Evolutionary conservation across 2,329 filamentous ascomycete genomes (phyloP), one percentile per base, ranked within the genome.

Genomic region (Sporothrix euskadiensis): DNA sequence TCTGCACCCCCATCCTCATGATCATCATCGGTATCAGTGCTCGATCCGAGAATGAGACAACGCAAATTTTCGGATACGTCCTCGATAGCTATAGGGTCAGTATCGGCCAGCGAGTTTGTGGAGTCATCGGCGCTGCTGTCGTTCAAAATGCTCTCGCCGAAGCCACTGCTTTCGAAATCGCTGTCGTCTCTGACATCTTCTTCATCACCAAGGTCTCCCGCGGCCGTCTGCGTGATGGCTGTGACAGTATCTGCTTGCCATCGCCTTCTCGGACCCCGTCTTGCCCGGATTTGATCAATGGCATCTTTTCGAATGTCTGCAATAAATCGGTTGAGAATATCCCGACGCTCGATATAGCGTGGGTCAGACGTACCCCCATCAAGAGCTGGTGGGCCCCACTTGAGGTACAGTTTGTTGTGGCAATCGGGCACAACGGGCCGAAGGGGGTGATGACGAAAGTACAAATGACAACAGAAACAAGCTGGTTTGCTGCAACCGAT

Each of bases 401-500:
- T 83, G 4, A 79, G 68, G 47, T 82, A 85, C 0, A 81, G 75
- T 57, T 83, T 85, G 32, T 81, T 77, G 68, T 85, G 84, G 0
- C 80, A 81, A 16, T 79, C 78, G 0, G 81, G 82, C 30, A 79
- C 77, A 0, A 78, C 78, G 69, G 76, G 79, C 2, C 8, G 75
- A 2, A 78, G 79, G 0, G 82, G 82, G 68, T 86, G 84, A 14
- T 82, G 69, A 9, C 75, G 77, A 35, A 86, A 82, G 74, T 86
- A 86, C 2, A 84, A 78, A 54, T 79, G 79, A 76, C 85, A 88
- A 69, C 83, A 85, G 73, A 84, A 83, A 72, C 86, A 88, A 3
- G 86, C 83, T 0, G 82, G 81, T 77, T 88, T 88, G 76, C 85
- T 88, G 73, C 83, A 85, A 3, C 82, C 85, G 14, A 88, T 82